Base-by-base conservation (phyloP, 2,329 filamentous ascomycete genomes). In the Penicillium digitatum region DNA sequence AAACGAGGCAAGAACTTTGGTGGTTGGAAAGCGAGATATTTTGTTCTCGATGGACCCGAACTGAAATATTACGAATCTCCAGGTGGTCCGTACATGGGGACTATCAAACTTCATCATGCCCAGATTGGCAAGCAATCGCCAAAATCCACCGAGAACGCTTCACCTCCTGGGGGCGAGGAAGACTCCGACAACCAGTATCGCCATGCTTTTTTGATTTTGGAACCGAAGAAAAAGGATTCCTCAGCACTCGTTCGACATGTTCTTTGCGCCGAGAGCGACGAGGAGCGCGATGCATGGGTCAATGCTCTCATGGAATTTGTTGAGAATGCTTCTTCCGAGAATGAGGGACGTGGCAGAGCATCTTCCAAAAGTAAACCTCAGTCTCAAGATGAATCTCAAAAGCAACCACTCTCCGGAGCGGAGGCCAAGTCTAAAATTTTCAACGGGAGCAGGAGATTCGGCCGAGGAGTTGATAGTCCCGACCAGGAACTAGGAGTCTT, bases 1-100 rank as follows among this genome's bases (percentile, higher is more conserved):
- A 99, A 99, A 77, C 85, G 89, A 63, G 94, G 94, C 46, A 99
- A 99, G 79, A 97, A 97, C 68, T 99, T 99, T 75, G 94, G 94
- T 48, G 94, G 94, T 46, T 99, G 94, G 94, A 99, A 99, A 74
- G 92, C 91, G 11, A 78, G 86, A 54, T 88, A 84, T 66, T 89
- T 89, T 66, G 80, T 87, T 14, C 76, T 89, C 3, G 83, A 89
- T 63, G 86, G 85, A 10, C 82, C 87, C 5, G 80, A 87, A 54
- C 76, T 99, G 65, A 91, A 88, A 66, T 99, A 99, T 71, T 97
- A 89, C 66, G 94, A 99, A 73, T 85, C 88, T 2, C 91, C 90
- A 3, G 92, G 93, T 46, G 94, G 94, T 42, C 86, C 90, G 16
- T 90, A 96, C 70, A 78, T 97, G 37, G 94, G 94, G 3, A 93